Evolutionary conservation across 352 stramenopile genomes (phyloP), one percentile per base, ranked within the genome.

Genomic region (Phytopythium vexans): DNA sequence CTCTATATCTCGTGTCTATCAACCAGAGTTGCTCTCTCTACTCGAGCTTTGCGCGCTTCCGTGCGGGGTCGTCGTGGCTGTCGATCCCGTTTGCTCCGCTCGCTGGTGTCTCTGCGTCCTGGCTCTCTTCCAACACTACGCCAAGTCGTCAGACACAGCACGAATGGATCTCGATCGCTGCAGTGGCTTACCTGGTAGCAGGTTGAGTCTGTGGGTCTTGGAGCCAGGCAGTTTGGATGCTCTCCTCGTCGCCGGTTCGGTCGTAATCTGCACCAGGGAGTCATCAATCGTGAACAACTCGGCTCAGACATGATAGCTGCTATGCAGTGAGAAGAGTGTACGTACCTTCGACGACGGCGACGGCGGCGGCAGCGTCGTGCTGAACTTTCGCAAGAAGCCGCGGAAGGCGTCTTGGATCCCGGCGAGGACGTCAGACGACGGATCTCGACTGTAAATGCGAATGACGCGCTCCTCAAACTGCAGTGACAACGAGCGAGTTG

Each of bases 391-490:
- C 54, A 89, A 54, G 54, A 77, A 88, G 34, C 56, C 57, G 12
- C 68, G 77, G 64, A 92, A 92, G 9, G 79, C 79, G 16, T 68
- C 44, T 77, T 77, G 60, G 36, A 92, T 90, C 44, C 77, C 79
- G 54, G 66, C 36, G 48, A 90, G 78, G 3, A 88, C 64, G 33
- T 60, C 48, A 1, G 57, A 54, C 12, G 75, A 81, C 39, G 66
- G 59, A 41, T 74, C 87, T 48, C 82, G 72, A 49, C 82, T 89
- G 62, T 87, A 94, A 12, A 94, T 71, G 27, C 83, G 80, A 34
- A 94, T 71, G 39, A 94, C 70, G 10, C 83, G 78, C 58, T 94
- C 83, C 68, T 94, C 81, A 66, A 91, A 94, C 79, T 92, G 51
- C 31, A 31, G 4, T 11, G 14, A 27, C 31, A 6, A n/a, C 11